These are phyloP conservation scores for Blastobotrys buckinghamii DNA, from an alignment of 1,139 yeast species.

Conservation along the genomic window DNA sequence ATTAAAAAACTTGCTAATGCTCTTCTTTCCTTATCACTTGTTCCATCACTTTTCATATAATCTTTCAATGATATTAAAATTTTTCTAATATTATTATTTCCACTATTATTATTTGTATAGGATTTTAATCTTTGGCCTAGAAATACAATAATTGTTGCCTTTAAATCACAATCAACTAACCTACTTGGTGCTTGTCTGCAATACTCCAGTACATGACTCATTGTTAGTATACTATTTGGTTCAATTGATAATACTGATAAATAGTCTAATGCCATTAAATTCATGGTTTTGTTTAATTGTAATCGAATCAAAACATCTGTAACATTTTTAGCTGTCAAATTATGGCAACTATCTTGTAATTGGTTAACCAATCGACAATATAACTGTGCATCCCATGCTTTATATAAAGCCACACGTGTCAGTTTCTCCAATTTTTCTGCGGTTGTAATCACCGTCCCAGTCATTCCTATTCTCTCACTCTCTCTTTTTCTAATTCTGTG, in stretches of 20 bases:
- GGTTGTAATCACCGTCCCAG: neutral
- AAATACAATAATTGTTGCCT: constrained; percentile 4
- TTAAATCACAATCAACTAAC: neutral
- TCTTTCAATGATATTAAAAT: constrained; percentile 7
- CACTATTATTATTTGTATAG: neutral
- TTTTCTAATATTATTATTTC: neutral
- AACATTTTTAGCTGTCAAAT: constrained; percentile 1
- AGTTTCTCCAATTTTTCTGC: constrained; percentile 21
- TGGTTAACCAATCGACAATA: constrained; percentile 29
- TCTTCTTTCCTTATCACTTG: neutral
- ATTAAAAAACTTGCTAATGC: constrained; percentile 4
- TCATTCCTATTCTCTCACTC: too few relatives aligned
- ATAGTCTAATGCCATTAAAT: constrained; percentile 32
- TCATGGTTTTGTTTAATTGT: constrained; percentile 17
- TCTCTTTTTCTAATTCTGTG: too few relatives aligned
- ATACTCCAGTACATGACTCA: constrained; percentile 20
- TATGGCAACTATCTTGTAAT: constrained; percentile 26
- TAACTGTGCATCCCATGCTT: constrained; percentile 19
- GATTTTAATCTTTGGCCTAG: constrained; percentile 11
- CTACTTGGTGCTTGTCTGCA: neutral
- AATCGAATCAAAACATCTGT: constrained; percentile 4
- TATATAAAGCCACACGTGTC: constrained; percentile 19
- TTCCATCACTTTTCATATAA: constrained; percentile 9
- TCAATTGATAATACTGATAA: constrained; percentile 28
- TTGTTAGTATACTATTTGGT: constrained; percentile 22